Evolutionary conservation across 2,329 filamentous ascomycete species (phyloP).

Genomic region (Periglandula ipomoeae): DNA sequence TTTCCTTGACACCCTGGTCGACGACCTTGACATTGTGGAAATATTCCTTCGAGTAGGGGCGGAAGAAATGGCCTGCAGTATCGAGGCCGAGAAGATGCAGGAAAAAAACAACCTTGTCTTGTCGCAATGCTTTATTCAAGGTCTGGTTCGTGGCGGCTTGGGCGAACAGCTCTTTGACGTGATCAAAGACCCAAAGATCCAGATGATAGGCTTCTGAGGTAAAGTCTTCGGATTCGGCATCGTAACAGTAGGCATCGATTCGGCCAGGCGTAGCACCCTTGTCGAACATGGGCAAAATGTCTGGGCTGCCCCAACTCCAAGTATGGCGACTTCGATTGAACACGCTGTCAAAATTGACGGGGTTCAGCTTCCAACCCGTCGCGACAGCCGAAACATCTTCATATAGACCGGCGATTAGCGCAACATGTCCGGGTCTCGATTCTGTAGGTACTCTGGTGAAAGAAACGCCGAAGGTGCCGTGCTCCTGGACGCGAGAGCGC

Average conservation of each 20-base stretch:
- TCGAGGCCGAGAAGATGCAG: constrained; percentile 87
- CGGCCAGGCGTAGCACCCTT: constrained; percentile 80
- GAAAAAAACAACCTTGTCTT: constrained; percentile 92
- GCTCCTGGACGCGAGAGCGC: constrained; percentile 75
- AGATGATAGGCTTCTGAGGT: constrained; percentile 71
- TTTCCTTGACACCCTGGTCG: constrained; percentile 79
- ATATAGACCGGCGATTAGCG: constrained; percentile 90
- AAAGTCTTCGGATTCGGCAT: constrained; percentile 80
- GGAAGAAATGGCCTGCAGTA: constrained; percentile 75
- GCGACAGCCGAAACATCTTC: constrained; percentile 97
- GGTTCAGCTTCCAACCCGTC: constrained; percentile 97
- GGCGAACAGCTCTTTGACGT: constrained; percentile 77
- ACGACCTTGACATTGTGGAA: constrained; percentile 90
- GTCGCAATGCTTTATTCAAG: constrained; percentile 59
- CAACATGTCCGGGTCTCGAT: constrained; percentile 91
- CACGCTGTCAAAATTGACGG: constrained; percentile 96
- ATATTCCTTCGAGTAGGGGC: constrained; percentile 94
- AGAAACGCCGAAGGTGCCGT: constrained; percentile 94
- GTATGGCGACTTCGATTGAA: constrained; percentile 96
- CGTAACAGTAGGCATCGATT: constrained; percentile 81
- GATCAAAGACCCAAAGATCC: constrained; percentile 93
- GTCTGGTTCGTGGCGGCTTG: constrained; percentile 71
- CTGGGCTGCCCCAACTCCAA: constrained; percentile 98
- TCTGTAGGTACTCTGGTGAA: constrained; percentile 96
- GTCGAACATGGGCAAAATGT: constrained; percentile 96